Evolutionary conservation across 768 basidiomycete species (phyloP).

Genomic region (Phanerochaete sordida): DNA sequence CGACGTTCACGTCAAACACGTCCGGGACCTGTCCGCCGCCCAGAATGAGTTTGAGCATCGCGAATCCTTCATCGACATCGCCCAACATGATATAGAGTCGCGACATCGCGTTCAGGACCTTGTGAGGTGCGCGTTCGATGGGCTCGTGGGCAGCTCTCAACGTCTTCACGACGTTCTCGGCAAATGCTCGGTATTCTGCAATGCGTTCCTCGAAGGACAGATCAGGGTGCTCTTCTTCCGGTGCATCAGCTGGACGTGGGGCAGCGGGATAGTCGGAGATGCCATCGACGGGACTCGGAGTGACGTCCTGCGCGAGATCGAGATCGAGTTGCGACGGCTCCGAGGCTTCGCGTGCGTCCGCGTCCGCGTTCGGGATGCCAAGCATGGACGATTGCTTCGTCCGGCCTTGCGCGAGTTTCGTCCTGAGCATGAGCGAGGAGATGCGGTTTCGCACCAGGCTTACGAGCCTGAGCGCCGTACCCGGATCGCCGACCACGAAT

Average conservation of each 20-base stretch:
- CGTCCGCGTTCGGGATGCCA: background rate
- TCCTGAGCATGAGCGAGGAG: background rate
- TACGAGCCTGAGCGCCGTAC: constrained; percentile 46
- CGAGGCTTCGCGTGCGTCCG: background rate
- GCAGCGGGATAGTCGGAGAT: background rate
- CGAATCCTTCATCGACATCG: constrained; percentile 42
- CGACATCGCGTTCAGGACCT: constrained; percentile 55
- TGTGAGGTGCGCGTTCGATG: constrained; percentile 43
- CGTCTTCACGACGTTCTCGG: constrained; percentile 39
- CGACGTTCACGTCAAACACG: constrained; percentile 61
- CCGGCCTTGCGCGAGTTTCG: background rate
- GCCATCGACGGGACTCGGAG: background rate
- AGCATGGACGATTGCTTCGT: background rate
- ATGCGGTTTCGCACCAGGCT: constrained; percentile 37
- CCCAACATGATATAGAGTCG: constrained; percentile 60
- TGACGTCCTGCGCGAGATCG: background rate
- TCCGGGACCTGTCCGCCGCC: constrained; percentile 54
- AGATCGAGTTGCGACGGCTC: background rate
- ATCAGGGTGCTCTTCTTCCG: constrained; percentile 7
- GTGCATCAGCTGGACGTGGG: background rate
- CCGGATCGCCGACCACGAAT: constrained; percentile 41
- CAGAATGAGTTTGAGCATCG: constrained; percentile 43
- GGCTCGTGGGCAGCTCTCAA: constrained; percentile 45
- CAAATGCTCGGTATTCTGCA: constrained; percentile 32
- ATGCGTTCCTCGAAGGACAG: constrained; percentile 23